Evolutionary conservation across 495 filamentous ascomycete genomes (phyloP).

Genomic region (Gamarada debralockiae): DNA sequence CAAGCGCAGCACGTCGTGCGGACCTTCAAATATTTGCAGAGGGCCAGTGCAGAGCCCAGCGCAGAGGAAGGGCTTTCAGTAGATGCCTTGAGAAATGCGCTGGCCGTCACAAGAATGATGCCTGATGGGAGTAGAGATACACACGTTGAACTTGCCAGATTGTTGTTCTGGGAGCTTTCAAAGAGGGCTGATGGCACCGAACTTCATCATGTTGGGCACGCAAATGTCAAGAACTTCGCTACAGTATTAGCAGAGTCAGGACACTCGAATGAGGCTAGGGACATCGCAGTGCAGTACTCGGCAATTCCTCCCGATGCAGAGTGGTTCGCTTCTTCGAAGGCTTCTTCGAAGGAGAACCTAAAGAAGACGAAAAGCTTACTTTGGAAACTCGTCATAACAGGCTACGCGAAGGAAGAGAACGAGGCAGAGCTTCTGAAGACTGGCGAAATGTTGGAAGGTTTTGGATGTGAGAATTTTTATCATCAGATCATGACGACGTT

Average conservation of each 20-base stretch:
- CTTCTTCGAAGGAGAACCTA: too few species aligned
- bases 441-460: conserved; percentile 28
- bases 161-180: conserved; percentile 38
- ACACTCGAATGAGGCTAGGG: conserved; percentile 53
- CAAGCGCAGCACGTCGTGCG: conserved; percentile 55
- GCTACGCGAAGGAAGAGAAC: conserved; percentile 62
- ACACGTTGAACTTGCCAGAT: conserved; percentile 52
- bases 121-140: conserved; percentile 35
- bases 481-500: conserved; percentile 50
- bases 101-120: conserved; percentile 31
- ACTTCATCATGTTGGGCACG: not conserved
- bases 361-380: conserved; percentile 21
- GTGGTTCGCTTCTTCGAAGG: not conserved
- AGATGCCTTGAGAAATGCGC: conserved; percentile 46
- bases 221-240: conserved; percentile 47
- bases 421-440: conserved; percentile 47
- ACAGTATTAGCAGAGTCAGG: conserved; percentile 55
- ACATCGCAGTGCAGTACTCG: conserved; percentile 35
- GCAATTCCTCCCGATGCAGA: not conserved
- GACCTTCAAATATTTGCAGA: conserved; percentile 55
- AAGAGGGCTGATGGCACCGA: not conserved
- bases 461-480: conserved; percentile 28
- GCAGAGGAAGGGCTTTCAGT: conserved; percentile 40
- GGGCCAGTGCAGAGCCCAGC: conserved; percentile 8
- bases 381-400: conserved; percentile 61